A percentile compares a stretch with the other conserved stretches of the same genome.
These are phyloP conservation scores for Casuarina equisetifolia DNA, from an alignment of 306 rosid genomes.

Conservation along the genomic window DNA sequence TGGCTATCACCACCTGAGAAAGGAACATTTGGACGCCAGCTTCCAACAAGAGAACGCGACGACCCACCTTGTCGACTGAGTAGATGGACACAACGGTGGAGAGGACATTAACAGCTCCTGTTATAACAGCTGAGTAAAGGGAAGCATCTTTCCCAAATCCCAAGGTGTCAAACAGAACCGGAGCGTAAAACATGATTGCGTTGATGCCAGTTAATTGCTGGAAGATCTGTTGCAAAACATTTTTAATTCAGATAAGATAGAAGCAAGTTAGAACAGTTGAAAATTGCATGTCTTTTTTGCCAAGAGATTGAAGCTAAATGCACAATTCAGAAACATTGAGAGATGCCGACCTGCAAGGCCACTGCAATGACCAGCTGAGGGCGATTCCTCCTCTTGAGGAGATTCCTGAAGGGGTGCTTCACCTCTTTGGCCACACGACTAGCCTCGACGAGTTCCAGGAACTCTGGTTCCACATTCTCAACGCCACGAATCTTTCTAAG, in stretches of 20 bases:
- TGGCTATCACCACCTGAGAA: conserved; percentile 61
- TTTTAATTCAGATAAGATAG: not conserved
- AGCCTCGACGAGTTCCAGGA: conserved; percentile 71
- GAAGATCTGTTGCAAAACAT: conserved; percentile 64
- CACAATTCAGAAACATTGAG: not conserved
- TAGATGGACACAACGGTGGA: conserved; percentile 71
- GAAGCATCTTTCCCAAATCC: conserved; percentile 73
- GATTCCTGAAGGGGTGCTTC: conserved; percentile 75
- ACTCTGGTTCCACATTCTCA: conserved; percentile 73
- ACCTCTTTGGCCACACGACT: conserved; percentile 65
- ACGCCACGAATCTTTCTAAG: conserved; percentile 70
- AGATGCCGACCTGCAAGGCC: conserved; percentile 55
- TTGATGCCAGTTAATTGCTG: conserved; percentile 92
- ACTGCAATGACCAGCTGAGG: conserved; percentile 78
- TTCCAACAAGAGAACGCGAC: conserved; percentile 59
- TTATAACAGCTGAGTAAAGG: conserved; percentile 73
- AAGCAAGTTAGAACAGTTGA: not conserved
- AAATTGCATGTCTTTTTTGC: no score
- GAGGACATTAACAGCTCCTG: conserved; percentile 68
- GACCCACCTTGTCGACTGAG: conserved; percentile 68
- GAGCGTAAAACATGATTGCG: conserved; percentile 92
- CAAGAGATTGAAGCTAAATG: no score
- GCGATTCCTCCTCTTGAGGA: conserved; percentile 57
- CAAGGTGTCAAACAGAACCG: conserved; percentile 65
- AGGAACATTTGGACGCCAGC: conserved; percentile 81